These are phyloP conservation scores for Acanthamoeba triangularis DNA, from an alignment of 208 protist genomes.

Conservation along the genomic window DNA sequence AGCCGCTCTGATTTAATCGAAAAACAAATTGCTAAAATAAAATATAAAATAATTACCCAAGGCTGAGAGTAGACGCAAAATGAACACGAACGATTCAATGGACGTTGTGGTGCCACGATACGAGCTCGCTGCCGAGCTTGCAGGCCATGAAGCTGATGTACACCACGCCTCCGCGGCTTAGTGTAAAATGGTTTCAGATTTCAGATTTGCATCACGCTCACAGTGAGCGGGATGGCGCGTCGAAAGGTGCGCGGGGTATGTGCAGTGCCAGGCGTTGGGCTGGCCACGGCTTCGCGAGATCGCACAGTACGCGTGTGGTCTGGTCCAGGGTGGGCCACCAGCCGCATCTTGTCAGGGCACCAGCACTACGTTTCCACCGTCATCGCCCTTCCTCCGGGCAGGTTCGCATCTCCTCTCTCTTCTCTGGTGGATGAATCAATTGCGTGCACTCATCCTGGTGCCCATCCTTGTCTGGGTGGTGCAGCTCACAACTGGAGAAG, in stretches of 20 bases:
- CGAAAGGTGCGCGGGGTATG: constrained; percentile 79
- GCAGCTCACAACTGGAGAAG: constrained; percentile 2
- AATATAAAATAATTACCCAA: too few species aligned
- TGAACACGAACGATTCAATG: neutral
- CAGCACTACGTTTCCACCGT: constrained; percentile 82
- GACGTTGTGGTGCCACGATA: neutral
- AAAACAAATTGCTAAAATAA: too few species aligned
- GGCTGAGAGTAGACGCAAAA: too few species aligned
- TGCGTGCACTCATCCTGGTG: too few species aligned
- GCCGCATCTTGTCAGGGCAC: constrained; percentile 75
- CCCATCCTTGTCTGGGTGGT: neutral
- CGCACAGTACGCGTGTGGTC: constrained; percentile 77
- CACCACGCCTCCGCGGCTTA: neutral
- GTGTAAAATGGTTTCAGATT: neutral
- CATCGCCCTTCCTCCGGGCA: constrained; percentile 50
- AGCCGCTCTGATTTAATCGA: too few species aligned
- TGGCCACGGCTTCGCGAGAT: constrained; percentile 77
- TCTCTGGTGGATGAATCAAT: too few species aligned
- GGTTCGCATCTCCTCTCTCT: neutral
- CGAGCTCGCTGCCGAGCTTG: constrained; percentile 38
- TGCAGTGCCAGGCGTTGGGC: constrained; percentile 59
- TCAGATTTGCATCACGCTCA: neutral
- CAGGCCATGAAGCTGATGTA: constrained; percentile 63
- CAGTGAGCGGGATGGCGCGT: too few species aligned
- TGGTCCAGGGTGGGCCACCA: neutral